Percentiles rank a stretch among this genome's conserved stretches.
phyloP scores from a whole-genome alignment of 2,329 filamentous ascomycete species.

The Fusarium nelsonii region DNA sequence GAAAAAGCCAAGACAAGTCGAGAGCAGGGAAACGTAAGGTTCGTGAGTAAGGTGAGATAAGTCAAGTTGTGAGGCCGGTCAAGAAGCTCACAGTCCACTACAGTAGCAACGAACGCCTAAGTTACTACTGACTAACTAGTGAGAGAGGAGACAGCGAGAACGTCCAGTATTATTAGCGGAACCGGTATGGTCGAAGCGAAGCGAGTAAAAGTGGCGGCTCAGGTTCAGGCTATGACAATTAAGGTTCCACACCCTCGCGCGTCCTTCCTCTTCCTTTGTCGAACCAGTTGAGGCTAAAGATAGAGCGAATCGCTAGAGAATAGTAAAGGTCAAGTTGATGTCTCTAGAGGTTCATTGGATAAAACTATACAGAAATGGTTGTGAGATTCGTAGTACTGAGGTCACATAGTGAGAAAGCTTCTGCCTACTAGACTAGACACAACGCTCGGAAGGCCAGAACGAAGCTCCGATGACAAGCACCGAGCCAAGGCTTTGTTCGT shows the following conservation, averaged over 20 bases:
- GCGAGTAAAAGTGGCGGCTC: slow-evolving; percentile 42
- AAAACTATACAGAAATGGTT: background rate
- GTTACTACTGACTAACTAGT: slow-evolving; percentile 13
- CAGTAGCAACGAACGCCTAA: background rate
- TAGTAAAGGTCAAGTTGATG: slow-evolving; percentile 16
- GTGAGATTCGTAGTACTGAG: slow-evolving; percentile 8
- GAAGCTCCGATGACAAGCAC: slow-evolving; percentile 36
- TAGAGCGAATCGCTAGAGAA: slow-evolving; percentile 1
- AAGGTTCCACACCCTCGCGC: slow-evolving; percentile 47
- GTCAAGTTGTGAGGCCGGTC: slow-evolving; percentile 24
- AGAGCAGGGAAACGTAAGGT: slow-evolving; percentile 14
- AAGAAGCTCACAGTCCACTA: slow-evolving; percentile 27
- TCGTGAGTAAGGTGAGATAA: background rate
- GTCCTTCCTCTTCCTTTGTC: slow-evolving; percentile 18
- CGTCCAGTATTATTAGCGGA: slow-evolving; percentile 22
- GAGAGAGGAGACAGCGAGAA: background rate
- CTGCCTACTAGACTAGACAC: background rate
- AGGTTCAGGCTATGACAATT: slow-evolving; percentile 31
- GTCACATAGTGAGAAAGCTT: slow-evolving; percentile 4
- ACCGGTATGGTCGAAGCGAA: slow-evolving; percentile 43
- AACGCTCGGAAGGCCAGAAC: background rate
- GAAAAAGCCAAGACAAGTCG: slow-evolving; percentile 15
- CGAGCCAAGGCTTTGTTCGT: slow-evolving; percentile 30
- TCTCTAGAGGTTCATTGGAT: slow-evolving; percentile 19
- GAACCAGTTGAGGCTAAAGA: slow-evolving; percentile 2